These are phyloP conservation scores for Leccinum subgranulosum DNA, from an alignment of 768 basidiomycete genomes.

Conservation along the genomic window DNA sequence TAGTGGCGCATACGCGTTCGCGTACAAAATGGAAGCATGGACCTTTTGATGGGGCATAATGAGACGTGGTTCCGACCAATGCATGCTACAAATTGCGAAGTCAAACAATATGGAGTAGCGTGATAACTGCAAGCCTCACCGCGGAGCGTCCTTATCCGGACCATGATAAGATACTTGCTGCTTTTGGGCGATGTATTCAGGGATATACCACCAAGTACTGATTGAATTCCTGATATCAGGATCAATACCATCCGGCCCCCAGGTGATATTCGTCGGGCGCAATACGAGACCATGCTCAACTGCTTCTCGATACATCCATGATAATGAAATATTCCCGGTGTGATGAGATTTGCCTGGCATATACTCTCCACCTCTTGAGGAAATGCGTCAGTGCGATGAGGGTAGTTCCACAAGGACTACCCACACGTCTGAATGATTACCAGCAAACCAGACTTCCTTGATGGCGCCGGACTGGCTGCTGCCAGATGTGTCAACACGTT, in stretches of 20 bases:
- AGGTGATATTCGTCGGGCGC: slow-evolving; percentile 12
- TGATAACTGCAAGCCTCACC: slow-evolving; percentile 1
- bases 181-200: slow-evolving; percentile 11
- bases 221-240: slow-evolving; percentile 10
- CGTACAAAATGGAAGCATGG: neutral
- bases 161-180: slow-evolving; percentile 1
- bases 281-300: slow-evolving; percentile 5
- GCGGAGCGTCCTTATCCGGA: neutral
- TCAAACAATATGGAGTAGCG: neutral
- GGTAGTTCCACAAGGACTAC: neutral
- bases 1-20: neutral
- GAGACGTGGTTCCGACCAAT: slow-evolving; percentile 9
- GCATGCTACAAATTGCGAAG: neutral
- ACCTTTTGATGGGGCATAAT: slow-evolving; percentile 1
- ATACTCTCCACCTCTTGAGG: slow-evolving; percentile 9
- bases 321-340: neutral
- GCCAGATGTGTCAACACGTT: neutral
- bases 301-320: neutral
- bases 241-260: slow-evolving; percentile 14
- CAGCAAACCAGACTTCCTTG: neutral
- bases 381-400: neutral
- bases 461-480: neutral
- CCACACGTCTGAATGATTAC: slow-evolving; percentile 23
- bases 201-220: neutral
- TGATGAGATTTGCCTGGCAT: neutral